Evolutionary conservation across 345 rosid genomes (phyloP), one percentile per base, ranked within the genome.

Genomic region (Pugionium dolabratum): DNA sequence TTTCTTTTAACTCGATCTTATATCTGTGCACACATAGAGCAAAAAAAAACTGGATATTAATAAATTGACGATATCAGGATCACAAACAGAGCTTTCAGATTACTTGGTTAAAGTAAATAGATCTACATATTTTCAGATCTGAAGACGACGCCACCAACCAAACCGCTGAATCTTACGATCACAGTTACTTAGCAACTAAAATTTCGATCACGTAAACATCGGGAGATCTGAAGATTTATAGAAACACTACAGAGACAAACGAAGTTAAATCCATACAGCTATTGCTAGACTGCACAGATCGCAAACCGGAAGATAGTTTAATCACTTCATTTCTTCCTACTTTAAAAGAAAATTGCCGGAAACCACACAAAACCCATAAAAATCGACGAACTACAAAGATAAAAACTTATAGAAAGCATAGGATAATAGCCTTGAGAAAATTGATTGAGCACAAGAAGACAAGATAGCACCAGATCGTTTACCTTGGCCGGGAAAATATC

Each of bases 401-500:
- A 18, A 5, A 50, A 63, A 10, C 31, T 7, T 34, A 50, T 2
- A 62, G 36, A 31, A 37, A 42, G 7, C 35, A 44, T 27, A 9
- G 29, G 4, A 36, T 36, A 10, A 41, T 62, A 46, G 32, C 10
- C 18, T 9, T 30, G 54, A 50, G 39, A 32, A n/a, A 4, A 27
- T 34, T 29, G 55, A 54, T 55, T 45, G 60, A 59, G 31, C 35
- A 73, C 50, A 59, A 59, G 66, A 59, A 28, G 56, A 53, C 49
- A 49, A 41, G 49, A 52, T 9, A 59, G 27, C 6, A 31, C 1
- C 31, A 46, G 57, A 54, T 46, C 44, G 32, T 51, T 64, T 70
- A 75, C 79, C 79, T 70, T 49, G 3, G 9, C 7, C 4, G 48
- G 36, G 67, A 65, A 51, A 70, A 52, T 69, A 69, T 51, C 66